phyloP scores from a whole-genome alignment of 164 flowering plant species.

The Vitis cinerea region DNA sequence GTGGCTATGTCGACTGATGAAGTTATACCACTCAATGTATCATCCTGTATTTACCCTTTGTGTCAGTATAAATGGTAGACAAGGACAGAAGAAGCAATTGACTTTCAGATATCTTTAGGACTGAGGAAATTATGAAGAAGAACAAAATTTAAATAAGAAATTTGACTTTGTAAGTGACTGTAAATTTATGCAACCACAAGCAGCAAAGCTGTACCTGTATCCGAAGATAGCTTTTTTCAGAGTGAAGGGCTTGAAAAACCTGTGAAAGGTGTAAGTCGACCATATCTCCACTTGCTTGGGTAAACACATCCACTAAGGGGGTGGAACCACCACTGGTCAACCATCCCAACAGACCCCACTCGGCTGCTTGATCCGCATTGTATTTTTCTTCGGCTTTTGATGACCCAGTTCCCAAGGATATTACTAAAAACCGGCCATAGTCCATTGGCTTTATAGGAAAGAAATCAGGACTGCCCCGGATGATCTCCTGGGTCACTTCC shows the following conservation, averaged over 20 bases:
- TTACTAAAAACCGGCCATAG: slow-evolving; percentile 20
- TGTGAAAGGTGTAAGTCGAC: slow-evolving; percentile 18
- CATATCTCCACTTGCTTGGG: slow-evolving; percentile 41
- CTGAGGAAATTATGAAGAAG: no score
- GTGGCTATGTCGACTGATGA: slow-evolving; percentile 28
- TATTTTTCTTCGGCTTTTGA: slow-evolving; percentile 21
- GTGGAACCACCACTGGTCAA: slow-evolving; percentile 6
- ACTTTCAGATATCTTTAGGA: no score
- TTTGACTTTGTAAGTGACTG: no score
- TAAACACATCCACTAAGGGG: slow-evolving; percentile 37
- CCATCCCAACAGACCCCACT: slow-evolving; percentile 35
- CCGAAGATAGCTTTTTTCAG: not conserved
- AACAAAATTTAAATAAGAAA: no score
- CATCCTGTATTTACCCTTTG: slow-evolving; percentile 24
- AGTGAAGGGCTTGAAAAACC: slow-evolving; percentile 12
- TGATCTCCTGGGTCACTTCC: slow-evolving; percentile 17
- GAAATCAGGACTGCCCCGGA: slow-evolving; percentile 2
- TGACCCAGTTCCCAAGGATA: slow-evolving; percentile 39
- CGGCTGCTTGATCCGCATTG: slow-evolving; percentile 19
- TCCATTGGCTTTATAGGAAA: slow-evolving; percentile 9
- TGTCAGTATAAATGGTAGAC: no score
- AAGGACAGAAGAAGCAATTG: no score
- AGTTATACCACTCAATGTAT: slow-evolving; percentile 10
- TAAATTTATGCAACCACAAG: no score
- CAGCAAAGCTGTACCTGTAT: no score